Evolutionary conservation across 108 stramenopile genomes (phyloP).

Genomic region (Cylindrotheca closterium): DNA sequence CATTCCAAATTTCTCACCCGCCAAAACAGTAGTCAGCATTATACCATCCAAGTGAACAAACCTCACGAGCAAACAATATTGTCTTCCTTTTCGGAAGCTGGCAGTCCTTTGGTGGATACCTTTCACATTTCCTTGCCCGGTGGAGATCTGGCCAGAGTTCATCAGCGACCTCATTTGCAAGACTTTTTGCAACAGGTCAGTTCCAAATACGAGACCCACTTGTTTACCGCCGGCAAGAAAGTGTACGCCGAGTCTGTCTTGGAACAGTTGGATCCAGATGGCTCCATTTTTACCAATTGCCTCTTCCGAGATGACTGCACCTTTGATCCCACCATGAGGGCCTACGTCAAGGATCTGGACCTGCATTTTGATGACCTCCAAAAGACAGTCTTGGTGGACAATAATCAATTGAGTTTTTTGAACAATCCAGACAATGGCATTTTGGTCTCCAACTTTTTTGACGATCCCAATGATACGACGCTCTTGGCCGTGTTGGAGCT

Average conservation of each 20-base stretch:
- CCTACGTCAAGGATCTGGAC: constrained; percentile 82
- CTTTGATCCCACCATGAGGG: constrained; percentile 50
- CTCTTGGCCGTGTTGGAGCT: constrained; percentile 86
- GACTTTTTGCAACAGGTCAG: constrained; percentile 82
- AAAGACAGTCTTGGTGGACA: constrained; percentile 95
- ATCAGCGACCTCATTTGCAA: constrained; percentile 93
- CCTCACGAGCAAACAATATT: not conserved
- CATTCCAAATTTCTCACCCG: constrained; percentile 88
- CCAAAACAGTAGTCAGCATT: constrained; percentile 31
- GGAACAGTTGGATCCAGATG: constrained; percentile 89
- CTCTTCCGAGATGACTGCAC: constrained; percentile 91
- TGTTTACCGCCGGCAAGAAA: constrained; percentile 97
- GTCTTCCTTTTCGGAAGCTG: not conserved
- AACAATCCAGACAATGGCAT: constrained; percentile 95
- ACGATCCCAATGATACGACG: constrained; percentile 90
- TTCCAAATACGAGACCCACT: constrained; percentile 85
- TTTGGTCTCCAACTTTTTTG: constrained; percentile 95
- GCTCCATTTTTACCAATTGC: constrained; percentile 75
- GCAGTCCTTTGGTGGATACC: constrained; percentile 46
- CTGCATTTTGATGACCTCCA: not conserved
- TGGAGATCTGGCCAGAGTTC: constrained; percentile 84
- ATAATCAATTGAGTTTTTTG: constrained; percentile 78
- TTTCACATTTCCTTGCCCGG: constrained; percentile 77
- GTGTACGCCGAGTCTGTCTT: constrained; percentile 95
- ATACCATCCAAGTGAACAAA: constrained; percentile 31